phyloP scores from a whole-genome alignment of 768 basidiomycete species.

The Tulasnella sp. region DNA sequence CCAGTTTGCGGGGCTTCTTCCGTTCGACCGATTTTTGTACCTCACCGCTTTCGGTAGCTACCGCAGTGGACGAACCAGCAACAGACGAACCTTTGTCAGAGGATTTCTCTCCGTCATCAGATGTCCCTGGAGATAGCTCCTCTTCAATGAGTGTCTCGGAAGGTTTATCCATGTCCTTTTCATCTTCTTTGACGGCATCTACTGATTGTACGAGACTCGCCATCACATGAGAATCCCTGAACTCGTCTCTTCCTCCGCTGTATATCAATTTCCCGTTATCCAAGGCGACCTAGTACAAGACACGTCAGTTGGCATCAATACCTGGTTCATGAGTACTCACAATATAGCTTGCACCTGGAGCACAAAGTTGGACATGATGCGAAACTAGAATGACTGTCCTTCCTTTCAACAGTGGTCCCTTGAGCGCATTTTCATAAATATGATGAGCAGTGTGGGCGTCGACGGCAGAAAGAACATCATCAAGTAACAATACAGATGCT shows the following conservation, averaged over 20 bases:
- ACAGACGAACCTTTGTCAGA: conserved; percentile 11
- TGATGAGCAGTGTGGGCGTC: conserved; percentile 79
- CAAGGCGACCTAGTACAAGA: conserved; percentile 32
- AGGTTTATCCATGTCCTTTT: conserved; percentile 28
- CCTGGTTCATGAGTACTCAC: conserved; percentile 29
- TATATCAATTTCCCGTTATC: conserved; percentile 72
- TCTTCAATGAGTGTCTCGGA: conserved; percentile 17
- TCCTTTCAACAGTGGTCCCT: conserved; percentile 61
- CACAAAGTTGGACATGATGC: conserved; percentile 84
- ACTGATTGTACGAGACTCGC: conserved; percentile 49
- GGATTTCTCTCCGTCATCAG: conserved; percentile 1
- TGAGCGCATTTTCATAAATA: conserved; percentile 65
- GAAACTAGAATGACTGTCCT: conserved; percentile 84
- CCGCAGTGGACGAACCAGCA: conserved; percentile 1
- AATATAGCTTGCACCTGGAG: conserved; percentile 65
- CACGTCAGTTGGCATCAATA: background rate
- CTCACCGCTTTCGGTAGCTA: background rate
- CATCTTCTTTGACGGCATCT: conserved; percentile 15
- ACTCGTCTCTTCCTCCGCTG: conserved; percentile 50
- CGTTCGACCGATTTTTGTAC: conserved; percentile 26
- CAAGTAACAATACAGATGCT: conserved; percentile 66
- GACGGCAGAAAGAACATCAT: conserved; percentile 61
- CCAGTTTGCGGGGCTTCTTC: conserved; percentile 62
- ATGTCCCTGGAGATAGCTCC: background rate
- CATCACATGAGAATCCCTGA: conserved; percentile 56